Percentiles rank a stretch among this genome's conserved stretches.
phyloP scores from a whole-genome alignment of 2,329 filamentous ascomycete species.

The Neofusicoccum cordaticola region DNA sequence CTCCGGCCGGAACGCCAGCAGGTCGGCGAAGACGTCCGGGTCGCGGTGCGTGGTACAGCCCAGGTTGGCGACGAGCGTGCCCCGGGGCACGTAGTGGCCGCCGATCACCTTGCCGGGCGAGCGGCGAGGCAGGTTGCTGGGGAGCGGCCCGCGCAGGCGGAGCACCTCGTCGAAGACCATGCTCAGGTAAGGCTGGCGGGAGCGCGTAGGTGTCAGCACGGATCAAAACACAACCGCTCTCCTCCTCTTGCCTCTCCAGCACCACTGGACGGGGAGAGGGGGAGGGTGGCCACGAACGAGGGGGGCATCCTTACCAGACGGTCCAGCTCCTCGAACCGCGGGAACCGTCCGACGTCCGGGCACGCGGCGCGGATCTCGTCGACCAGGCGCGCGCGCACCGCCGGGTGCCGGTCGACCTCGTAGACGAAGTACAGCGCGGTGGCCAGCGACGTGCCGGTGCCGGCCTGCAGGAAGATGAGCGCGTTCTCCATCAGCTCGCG shows the following conservation, averaged over 20 bases:
- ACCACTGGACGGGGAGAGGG: too few relatives aligned
- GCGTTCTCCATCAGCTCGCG: neutral
- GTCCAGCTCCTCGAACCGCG: neutral
- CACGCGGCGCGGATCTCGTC: neutral
- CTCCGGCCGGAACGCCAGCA: conserved; percentile 21
- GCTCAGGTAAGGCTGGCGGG: neutral
- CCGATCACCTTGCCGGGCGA: neutral
- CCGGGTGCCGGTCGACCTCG: neutral
- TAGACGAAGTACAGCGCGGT: neutral
- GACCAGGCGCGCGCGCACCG: neutral
- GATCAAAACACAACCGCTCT: neutral
- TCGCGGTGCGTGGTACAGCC: conserved; percentile 16
- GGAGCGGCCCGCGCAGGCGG: neutral
- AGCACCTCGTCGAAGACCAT: neutral
- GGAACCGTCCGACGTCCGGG: neutral
- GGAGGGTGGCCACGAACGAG: too few relatives aligned
- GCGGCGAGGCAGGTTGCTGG: neutral
- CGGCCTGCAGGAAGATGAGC: neutral
- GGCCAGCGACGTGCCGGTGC: neutral
- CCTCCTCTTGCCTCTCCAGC: too few relatives aligned
- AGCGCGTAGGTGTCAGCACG: neutral
- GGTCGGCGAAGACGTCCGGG: conserved; percentile 19
- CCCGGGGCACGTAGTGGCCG: neutral
- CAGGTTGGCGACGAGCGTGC: neutral
- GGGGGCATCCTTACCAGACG: neutral